Base-by-base conservation (phyloP, 768 basidiomycete genomes). In the Pulveroboletus frians region DNA sequence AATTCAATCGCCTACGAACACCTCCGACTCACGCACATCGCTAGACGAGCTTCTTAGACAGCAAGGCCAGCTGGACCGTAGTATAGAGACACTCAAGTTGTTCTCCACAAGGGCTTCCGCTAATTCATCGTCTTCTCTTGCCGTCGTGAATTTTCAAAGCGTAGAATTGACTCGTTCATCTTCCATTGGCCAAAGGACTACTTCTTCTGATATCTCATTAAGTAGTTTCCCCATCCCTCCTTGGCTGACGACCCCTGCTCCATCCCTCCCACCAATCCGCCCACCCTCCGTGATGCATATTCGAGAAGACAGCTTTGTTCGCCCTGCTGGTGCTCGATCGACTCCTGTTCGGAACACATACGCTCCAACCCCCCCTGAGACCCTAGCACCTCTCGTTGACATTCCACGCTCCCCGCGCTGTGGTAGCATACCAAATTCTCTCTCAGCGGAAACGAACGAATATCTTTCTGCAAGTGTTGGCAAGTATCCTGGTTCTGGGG, bases 171-270 rank as follows among this genome's bases (percentile, higher is more conserved):
- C 40, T 41, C 66, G 56, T 45, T 69, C 50, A 29, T 49, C 40
- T 55, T 66, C 67, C 38, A 58, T 37, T 14, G 54, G 58, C 40
- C 62, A 60, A 34, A 61, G 54, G 43, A 65, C 64, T 10, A 18
- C 61, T 44, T 64, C 49, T 11, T 66, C 65, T 18, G 83, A 84
- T n/a, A 79, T 88, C 52, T 86, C 87, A 3, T 67, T 89, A 44
- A 86, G 84, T 55, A 71, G 73, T 38, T 88, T 88, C 67, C 86
- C 85, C 4, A 67, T 74, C 31, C 87, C 85, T 30, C 85, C 87
- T 14, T 56, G 55, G 64, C 52, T 50, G 40, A 60, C 55, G 37
- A 41, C 45, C 11, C 49, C 55, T 3, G 13, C 53, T 41, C 52
- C 62, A 39, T 43, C 62, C 2, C 54, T 55, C 26, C 55, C 65